Conservation (phyloP, 192 early-diverging fungal genomes). For the Rhizophagus clarus region DNA sequence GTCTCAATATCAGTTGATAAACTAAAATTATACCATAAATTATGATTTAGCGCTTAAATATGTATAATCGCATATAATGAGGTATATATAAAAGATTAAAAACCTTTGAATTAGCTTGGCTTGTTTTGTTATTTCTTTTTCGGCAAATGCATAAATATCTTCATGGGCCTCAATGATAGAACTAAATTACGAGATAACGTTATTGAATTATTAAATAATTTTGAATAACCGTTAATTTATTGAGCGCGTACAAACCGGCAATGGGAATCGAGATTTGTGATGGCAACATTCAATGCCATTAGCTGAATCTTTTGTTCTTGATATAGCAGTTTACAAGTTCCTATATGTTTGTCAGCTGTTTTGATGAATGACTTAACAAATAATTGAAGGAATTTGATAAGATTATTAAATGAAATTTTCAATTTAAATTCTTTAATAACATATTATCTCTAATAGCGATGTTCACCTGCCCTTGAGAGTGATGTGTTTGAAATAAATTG, state of each 20-base stretch:
- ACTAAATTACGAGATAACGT: slow-evolving; percentile 22
- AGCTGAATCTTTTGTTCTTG: slow-evolving; percentile 50
- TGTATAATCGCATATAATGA: too few relatives aligned
- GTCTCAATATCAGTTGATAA: slow-evolving; percentile 45
- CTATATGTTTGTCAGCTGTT: slow-evolving; percentile 40
- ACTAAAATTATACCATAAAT: slow-evolving; percentile 19
- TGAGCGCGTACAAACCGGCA: slow-evolving; percentile 26
- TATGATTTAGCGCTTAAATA: not conserved
- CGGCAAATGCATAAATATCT: slow-evolving; percentile 42
- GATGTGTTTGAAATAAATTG: slow-evolving; percentile 12
- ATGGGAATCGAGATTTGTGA: slow-evolving; percentile 54
- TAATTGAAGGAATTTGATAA: not conserved
- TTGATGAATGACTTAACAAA: slow-evolving; percentile 35
- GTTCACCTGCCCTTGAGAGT: slow-evolving; percentile 25
- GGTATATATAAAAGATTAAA: slow-evolving; percentile 2
- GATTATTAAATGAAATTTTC: not conserved
- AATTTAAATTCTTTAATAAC: not conserved
- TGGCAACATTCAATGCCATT: slow-evolving; percentile 53
- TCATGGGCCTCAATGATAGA: slow-evolving; percentile 47
- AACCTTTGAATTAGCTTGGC: slow-evolving; percentile 39
- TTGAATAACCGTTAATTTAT: not conserved
- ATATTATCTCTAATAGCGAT: not conserved
- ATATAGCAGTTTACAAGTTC: slow-evolving; percentile 43
- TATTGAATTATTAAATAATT: not conserved
- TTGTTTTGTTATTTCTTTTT: slow-evolving; percentile 47